Evolutionary conservation across 2,329 filamentous ascomycete species (phyloP).

Genomic region (Zymoseptoria tritici): DNA sequence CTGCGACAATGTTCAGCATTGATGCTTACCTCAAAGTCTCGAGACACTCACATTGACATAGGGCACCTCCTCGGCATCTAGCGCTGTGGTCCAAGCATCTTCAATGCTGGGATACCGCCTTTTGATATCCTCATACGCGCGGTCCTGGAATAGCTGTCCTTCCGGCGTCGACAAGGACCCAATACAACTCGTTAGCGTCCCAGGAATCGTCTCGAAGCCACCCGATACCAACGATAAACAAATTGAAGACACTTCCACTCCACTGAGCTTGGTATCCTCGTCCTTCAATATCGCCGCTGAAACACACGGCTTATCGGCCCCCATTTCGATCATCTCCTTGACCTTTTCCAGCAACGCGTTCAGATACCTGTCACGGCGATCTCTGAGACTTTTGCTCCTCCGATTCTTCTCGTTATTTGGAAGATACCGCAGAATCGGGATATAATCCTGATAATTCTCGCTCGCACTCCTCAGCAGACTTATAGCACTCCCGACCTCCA

Average conservation of each 20-base stretch:
- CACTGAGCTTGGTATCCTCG: slow-evolving; percentile 45
- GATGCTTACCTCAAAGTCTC: background rate
- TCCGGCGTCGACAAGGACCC: slow-evolving; percentile 43
- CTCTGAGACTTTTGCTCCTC: slow-evolving; percentile 41
- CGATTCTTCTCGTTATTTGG: slow-evolving; percentile 47
- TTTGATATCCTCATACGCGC: slow-evolving; percentile 47
- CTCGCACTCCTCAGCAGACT: slow-evolving; percentile 44
- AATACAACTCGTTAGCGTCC: slow-evolving; percentile 46
- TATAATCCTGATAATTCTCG: slow-evolving; percentile 45
- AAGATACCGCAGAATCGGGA: slow-evolving; percentile 37
- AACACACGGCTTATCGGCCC: slow-evolving; percentile 49
- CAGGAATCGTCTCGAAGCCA: slow-evolving; percentile 49
- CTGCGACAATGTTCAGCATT: background rate
- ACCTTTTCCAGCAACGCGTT: slow-evolving; percentile 45
- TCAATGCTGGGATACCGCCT: slow-evolving; percentile 39
- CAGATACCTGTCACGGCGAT: slow-evolving; percentile 44
- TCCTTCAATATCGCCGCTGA: slow-evolving; percentile 49
- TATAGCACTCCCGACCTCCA: slow-evolving; percentile 48
- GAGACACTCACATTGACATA: slow-evolving; percentile 32
- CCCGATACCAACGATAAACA: slow-evolving; percentile 48
- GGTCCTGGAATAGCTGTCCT: slow-evolving; percentile 46
- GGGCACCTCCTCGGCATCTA: slow-evolving; percentile 42
- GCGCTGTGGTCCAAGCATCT: slow-evolving; percentile 42
- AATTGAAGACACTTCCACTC: slow-evolving; percentile 48
- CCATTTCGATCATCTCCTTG: slow-evolving; percentile 44